Evolutionary conservation across 192 early-diverging fungal genomes (phyloP).

Genomic region (Coemansia sp.): DNA sequence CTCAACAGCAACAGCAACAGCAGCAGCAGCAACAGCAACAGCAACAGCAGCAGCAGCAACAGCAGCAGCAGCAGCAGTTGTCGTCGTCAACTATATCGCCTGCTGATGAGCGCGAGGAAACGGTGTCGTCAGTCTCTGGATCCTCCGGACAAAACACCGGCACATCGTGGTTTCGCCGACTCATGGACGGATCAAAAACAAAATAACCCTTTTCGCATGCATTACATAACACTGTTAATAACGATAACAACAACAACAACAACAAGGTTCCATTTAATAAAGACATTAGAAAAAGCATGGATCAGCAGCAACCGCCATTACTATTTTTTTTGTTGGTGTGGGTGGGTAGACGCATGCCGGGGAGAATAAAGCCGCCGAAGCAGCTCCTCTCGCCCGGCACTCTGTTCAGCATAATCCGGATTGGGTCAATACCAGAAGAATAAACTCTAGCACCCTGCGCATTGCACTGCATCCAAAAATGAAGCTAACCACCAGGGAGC

Average conservation of each 20-base stretch:
- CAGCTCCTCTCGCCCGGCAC: background rate
- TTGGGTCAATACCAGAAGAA: slow-evolving; percentile 33
- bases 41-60: no score
- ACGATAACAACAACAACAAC: no score
- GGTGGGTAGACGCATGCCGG: slow-evolving; percentile 36
- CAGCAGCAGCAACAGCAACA: no score
- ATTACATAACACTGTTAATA: no score
- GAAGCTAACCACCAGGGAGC: slow-evolving; percentile 36
- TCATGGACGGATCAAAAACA: background rate
- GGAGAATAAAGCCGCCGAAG: no score
- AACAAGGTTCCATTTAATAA: no score
- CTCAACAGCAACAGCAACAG: no score
- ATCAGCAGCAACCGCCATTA: no score
- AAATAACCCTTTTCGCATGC: background rate
- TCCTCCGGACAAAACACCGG: background rate
- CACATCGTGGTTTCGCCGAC: background rate
- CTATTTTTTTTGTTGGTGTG: background rate
- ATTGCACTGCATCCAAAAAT: slow-evolving; percentile 48
- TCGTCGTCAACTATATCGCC: no score
- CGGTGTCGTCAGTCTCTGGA: background rate
- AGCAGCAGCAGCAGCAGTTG: no score
- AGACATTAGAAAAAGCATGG: no score
- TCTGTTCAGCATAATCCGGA: slow-evolving; percentile 49
- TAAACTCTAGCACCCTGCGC: slow-evolving; percentile 38
- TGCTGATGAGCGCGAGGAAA: background rate